A percentile compares a stretch with the other conserved stretches of the same genome.
These are phyloP conservation scores for Umbellularia californica DNA, from an alignment of 164 flowering plant genomes.

Conservation along the genomic window DNA sequence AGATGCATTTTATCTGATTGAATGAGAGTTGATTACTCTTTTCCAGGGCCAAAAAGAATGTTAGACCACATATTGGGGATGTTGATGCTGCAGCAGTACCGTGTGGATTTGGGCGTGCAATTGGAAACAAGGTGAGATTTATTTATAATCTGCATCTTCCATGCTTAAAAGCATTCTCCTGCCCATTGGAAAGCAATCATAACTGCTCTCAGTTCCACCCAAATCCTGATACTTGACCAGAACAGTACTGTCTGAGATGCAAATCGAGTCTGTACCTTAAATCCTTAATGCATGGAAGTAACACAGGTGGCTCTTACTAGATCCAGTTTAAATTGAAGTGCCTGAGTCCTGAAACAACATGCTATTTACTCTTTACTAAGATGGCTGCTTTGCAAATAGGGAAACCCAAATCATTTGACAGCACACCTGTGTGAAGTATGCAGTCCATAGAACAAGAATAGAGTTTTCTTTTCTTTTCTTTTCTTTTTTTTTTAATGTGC, in stretches of 20 bases:
- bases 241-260: not conserved
- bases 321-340: not conserved
- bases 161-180: not conserved
- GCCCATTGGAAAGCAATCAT: not conserved
- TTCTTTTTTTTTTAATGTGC: no score
- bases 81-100: conserved; percentile 92
- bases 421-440: no score
- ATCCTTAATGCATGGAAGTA: not conserved
- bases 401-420: not conserved
- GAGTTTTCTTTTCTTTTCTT: not conserved
- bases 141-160: not conserved
- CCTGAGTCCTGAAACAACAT: not conserved
- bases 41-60: conserved; percentile 67
- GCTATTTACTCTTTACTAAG: not conserved
- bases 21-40: conserved; percentile 2
- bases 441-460: not conserved
- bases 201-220: not conserved
- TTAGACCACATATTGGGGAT: conserved; percentile 73
- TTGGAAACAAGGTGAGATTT: conserved; percentile 79
- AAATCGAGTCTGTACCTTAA: not conserved
- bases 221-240: not conserved
- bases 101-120: conserved; percentile 94
- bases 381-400: not conserved
- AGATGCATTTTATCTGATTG: not conserved
- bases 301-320: not conserved